A percentile compares a stretch with the other conserved stretches of the same genome.
These are phyloP conservation scores for Xylariaceae sp. DNA, from an alignment of 2,329 filamentous ascomycete species.

Conservation along the genomic window DNA sequence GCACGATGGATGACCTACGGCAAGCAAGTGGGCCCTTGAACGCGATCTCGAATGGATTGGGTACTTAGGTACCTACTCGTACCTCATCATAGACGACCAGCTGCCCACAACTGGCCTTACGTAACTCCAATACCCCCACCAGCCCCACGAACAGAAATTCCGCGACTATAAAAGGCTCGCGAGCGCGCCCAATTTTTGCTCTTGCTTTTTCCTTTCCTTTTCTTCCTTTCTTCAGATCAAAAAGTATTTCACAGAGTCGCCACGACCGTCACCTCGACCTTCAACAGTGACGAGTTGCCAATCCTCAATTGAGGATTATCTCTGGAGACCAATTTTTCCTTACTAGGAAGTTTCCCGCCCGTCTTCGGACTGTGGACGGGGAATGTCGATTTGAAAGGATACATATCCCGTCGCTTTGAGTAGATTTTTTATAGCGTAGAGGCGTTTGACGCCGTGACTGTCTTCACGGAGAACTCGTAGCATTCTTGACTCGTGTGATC, in stretches of 20 bases:
- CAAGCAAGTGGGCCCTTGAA: background rate
- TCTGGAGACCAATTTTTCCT: constrained; percentile 54
- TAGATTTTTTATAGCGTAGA: background rate
- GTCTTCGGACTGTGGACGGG: constrained; percentile 45
- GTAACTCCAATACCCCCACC: constrained; percentile 8
- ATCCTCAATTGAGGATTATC: constrained; percentile 40
- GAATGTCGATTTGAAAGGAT: constrained; percentile 58
- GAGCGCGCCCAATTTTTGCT: background rate
- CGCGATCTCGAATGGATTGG: background rate
- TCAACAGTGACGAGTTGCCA: constrained; percentile 60
- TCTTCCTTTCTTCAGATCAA: constrained; percentile 52
- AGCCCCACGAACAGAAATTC: background rate
- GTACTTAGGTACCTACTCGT: background rate
- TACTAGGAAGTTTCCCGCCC: constrained; percentile 59
- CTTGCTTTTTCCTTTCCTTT: constrained; percentile 30
- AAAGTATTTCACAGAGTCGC: constrained; percentile 56
- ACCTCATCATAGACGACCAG: background rate
- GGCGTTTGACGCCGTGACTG: background rate
- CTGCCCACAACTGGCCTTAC: background rate
- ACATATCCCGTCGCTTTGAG: constrained; percentile 31
- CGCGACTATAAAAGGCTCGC: constrained; percentile 24
- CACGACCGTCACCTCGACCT: constrained; percentile 55
- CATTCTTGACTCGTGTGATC: too few species aligned
- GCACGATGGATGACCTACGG: background rate
- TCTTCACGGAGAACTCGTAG: too few species aligned